A percentile compares a stretch with the other conserved stretches of the same genome.
Conservation (phyloP, 306 rosid species). For the Glycyrrhiza uralensis region DNA sequence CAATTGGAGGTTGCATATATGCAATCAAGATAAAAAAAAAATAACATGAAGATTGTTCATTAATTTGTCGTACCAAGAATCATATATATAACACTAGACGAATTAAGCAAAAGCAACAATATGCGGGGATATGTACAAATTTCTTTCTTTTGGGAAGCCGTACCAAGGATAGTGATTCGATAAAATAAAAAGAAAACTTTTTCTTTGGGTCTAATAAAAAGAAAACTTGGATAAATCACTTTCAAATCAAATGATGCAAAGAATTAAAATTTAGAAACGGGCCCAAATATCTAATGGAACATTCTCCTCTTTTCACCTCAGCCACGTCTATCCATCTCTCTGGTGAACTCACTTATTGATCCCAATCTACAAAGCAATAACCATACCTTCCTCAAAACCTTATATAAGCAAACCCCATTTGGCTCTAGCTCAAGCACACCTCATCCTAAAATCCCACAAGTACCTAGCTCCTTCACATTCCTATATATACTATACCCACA, state of each 20-base stretch:
- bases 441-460: conserved; percentile 17
- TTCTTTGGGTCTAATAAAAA: no score
- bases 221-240: conserved; percentile 26
- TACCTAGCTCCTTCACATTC: no score
- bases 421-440: conserved; percentile 32
- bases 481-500: not conserved
- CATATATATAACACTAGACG: not conserved
- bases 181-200: no score
- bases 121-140: not conserved
- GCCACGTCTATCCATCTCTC: conserved; percentile 22
- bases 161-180: conserved; percentile 58
- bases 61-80: not conserved
- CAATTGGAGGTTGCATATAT: not conserved
- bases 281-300: conserved; percentile 46
- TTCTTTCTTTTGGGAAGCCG: conserved; percentile 34
- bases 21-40: not conserved
- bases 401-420: conserved; percentile 47
- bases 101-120: not conserved
- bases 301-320: conserved; percentile 36
- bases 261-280: conserved; percentile 22
- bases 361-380: conserved; percentile 16
- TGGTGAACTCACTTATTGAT: not conserved
- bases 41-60: not conserved
- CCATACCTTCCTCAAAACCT: conserved; percentile 28
- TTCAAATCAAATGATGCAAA: conserved; percentile 43